Evolutionary conservation across 2,329 filamentous ascomycete genomes (phyloP), one percentile per base, ranked within the genome.

Genomic region (Fusarium robinianum): DNA sequence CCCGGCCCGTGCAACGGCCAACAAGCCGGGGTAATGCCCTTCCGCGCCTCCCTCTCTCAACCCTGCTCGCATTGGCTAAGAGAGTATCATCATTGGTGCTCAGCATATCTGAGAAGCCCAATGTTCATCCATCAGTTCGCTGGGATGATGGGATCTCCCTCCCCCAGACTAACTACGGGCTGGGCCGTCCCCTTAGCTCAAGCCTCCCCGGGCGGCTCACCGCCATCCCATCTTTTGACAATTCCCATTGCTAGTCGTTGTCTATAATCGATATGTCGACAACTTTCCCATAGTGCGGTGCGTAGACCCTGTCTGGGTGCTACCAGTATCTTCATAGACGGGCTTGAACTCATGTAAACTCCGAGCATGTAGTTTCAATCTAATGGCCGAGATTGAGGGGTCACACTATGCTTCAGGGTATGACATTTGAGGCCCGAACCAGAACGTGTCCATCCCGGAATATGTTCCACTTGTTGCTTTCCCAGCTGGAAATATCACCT

Each of bases 171-270:
- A 50, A 35, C 27, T 27, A 41, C 49, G 46, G 49, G 39, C 44
- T 50, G 41, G 46, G 38, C 49, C 49, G 46, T 47, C 43, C 42
- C 37, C 36, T 46, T 50, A 41, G 31, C 35, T 16, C 19, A 34
- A 40, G 38, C 31, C 39, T 36, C 34, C 37, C 31, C 33, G 31
- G 29, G 27, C 37, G 46, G 19, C 41, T 52, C 49, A 50, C 46
- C 49, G 49, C 49, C 49, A 50, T 40, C 34, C 33, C 29, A 16
- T 39, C 14, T 33, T 22, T 35, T 26, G 22, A 38, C 23, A 26
- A 33, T 19, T 35, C 34, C 14, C 15, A 26, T 23, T 34, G 16
- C 9, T 16, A 14, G 15, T 30, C 14, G 14, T 19, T 31, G 24
- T 12, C 36, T 18, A 24, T 24, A 26, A 46, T 22, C 21, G 4